Evolutionary conservation across 2,329 filamentous ascomycete genomes (phyloP), one percentile per base, ranked within the genome.

Genomic region (Albophoma yamanashiensis): DNA sequence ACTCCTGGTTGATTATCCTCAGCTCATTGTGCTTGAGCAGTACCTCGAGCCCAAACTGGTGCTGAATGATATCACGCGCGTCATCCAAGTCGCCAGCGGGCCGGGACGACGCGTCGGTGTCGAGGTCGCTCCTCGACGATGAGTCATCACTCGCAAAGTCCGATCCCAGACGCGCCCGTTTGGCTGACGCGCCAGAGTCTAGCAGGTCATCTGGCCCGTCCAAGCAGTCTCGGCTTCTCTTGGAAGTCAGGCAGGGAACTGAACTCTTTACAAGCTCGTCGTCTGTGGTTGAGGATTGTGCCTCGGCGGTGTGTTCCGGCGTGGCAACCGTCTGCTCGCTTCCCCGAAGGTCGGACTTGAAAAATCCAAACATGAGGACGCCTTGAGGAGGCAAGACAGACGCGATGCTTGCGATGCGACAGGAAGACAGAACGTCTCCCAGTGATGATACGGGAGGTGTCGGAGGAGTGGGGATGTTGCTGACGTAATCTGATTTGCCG

Each of bases 21-120:
- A 97, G 78, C 77, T 99, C 94, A 69, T 94, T 87, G 75, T 99
- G 94, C 79, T 97, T 97, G 71, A 95, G 78, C 64, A 97, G 78
- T 58, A 97, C 92, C 77, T 97, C 92, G 65, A 94, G 84, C 69
- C 92, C 90, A 73, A 97, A 88, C 74, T 97, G 89, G 63, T 91
- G 86, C 70, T 92, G 88, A 70, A 97, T 89, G 42, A 83, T 82
- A 67, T 92, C 87, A 70, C 85, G 85, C 64, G 88, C 82, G 61
- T 77, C 78, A 43, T 86, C 76, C 66, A 82, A 63, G 64, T 76
- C 69, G 63, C 68, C 62, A 52, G 67, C 62, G 60, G 27, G 40
- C 11, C 15, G n/a, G n/a, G 53, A n/a, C 45, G 31, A 58, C 27
- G 3, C 25, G n/a, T 45, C 34, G 4, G 20, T 6, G 34, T 38